Evolutionary conservation across 2,329 filamentous ascomycete genomes (phyloP).

Genomic region (Colletotrichum higginsianum): DNA sequence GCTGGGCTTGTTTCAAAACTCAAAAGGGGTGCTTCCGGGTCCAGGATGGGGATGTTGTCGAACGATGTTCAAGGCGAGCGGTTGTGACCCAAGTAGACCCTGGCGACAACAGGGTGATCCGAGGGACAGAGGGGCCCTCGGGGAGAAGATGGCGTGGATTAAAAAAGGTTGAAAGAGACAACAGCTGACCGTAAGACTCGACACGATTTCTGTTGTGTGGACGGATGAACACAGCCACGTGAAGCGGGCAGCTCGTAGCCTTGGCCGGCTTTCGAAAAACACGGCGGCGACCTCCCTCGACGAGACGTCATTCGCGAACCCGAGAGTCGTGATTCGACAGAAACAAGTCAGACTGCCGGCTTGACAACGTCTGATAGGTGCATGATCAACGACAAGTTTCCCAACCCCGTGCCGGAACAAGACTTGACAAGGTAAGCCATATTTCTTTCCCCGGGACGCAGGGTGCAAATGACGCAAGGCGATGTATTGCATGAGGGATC

Average conservation of each 20-base stretch:
- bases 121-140: too few species aligned
- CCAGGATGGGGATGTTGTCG: not conserved
- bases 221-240: not conserved
- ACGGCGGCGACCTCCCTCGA: not conserved
- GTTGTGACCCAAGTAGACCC: too few species aligned
- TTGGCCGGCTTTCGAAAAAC: conserved; percentile 10
- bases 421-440: not conserved
- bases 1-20: not conserved
- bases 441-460: not conserved
- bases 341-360: not conserved
- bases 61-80: too few species aligned
- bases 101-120: not conserved
- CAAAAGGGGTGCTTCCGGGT: not conserved
- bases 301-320: not conserved
- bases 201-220: not conserved
- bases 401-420: not conserved
- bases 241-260: not conserved
- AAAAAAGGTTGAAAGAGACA: not conserved
- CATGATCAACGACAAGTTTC: not conserved
- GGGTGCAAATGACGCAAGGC: not conserved
- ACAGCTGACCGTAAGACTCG: not conserved
- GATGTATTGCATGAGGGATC: not conserved
- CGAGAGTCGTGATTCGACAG: not conserved
- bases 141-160: not conserved
- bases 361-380: not conserved